A percentile compares a stretch with the other conserved stretches of the same genome.
Conservation (phyloP, 148 eudicot species). For the Camellia lanceoleosa region DNA sequence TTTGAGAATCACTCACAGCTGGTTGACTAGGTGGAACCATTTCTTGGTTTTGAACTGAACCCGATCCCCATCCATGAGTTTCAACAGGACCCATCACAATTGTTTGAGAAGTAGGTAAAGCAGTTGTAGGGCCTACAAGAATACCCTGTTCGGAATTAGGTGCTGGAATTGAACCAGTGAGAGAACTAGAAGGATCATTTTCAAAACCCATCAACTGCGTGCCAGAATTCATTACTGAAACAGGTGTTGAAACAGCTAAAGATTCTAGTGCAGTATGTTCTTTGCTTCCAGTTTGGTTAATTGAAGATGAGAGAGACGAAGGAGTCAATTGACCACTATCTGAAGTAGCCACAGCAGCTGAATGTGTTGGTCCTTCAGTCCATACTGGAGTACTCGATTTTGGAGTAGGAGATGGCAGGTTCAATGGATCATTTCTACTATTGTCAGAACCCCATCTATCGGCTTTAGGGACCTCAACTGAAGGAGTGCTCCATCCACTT, state of each 20-base stretch:
- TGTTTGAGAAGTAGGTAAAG: constrained; percentile 34
- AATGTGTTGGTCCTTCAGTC: constrained; percentile 36
- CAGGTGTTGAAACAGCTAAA: constrained; percentile 15
- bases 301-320: constrained; percentile 27
- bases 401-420: constrained; percentile 83
- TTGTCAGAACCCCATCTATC: constrained; percentile 29
- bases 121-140: constrained; percentile 21
- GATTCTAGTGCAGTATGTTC: constrained; percentile 28
- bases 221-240: constrained; percentile 24
- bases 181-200: constrained; percentile 18
- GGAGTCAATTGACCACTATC: constrained; percentile 11
- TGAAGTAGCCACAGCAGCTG: constrained; percentile 44
- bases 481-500: constrained; percentile 21
- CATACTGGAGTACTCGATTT: constrained; percentile 34
- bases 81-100: constrained; percentile 22
- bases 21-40: constrained; percentile 13
- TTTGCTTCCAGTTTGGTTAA: constrained; percentile 33
- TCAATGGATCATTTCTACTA: constrained; percentile 37
- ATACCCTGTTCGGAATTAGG: constrained; percentile 19
- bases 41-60: constrained; percentile 9
- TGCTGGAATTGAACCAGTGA: constrained; percentile 8
- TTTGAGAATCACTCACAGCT: constrained; percentile 11
- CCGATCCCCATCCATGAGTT: constrained; percentile 35
- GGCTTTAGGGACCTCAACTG: constrained; percentile 40
- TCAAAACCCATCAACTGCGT: constrained; percentile 14